Percentiles rank a stretch among this genome's conserved stretches.
phyloP scores from a whole-genome alignment of 306 rosid genomes.

The Luffa acutangula region DNA sequence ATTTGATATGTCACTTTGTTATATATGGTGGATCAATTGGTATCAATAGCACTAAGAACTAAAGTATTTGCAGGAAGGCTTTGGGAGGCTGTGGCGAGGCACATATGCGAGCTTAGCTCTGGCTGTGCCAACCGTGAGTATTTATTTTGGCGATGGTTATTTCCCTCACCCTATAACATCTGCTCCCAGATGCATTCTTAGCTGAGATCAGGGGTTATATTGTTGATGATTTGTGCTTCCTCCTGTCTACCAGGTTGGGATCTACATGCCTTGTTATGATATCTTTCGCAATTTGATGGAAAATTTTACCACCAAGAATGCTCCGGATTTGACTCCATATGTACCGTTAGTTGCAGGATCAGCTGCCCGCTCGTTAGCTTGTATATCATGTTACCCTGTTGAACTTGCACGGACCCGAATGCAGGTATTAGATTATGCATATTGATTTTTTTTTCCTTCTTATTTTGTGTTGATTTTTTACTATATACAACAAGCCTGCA shows the following conservation, averaged over 20 bases:
- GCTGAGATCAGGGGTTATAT: background rate
- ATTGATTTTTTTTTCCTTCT: background rate
- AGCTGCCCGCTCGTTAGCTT: constrained; percentile 81
- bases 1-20: background rate
- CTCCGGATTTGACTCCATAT: constrained; percentile 67
- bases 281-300: constrained; percentile 69
- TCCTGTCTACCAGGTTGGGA: constrained; percentile 61
- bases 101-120: constrained; percentile 79
- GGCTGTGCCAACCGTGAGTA: constrained; percentile 92
- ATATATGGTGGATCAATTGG: background rate
- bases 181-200: background rate
- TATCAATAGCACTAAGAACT: constrained; percentile 29
- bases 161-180: background rate
- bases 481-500: background rate
- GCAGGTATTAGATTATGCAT: constrained; percentile 44
- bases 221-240: constrained; percentile 20
- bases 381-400: constrained; percentile 76
- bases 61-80: constrained; percentile 81
- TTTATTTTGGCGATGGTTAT: constrained; percentile 4
- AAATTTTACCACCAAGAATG: constrained; percentile 42
- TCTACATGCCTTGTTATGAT: constrained; percentile 95
- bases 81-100: constrained; percentile 84
- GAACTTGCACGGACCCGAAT: constrained; percentile 96
- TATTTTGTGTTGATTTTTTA: background rate
- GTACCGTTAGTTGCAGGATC: constrained; percentile 95